Base-by-base conservation (phyloP, 2,329 filamentous ascomycete species). In the Daldinia eschscholtzii region DNA sequence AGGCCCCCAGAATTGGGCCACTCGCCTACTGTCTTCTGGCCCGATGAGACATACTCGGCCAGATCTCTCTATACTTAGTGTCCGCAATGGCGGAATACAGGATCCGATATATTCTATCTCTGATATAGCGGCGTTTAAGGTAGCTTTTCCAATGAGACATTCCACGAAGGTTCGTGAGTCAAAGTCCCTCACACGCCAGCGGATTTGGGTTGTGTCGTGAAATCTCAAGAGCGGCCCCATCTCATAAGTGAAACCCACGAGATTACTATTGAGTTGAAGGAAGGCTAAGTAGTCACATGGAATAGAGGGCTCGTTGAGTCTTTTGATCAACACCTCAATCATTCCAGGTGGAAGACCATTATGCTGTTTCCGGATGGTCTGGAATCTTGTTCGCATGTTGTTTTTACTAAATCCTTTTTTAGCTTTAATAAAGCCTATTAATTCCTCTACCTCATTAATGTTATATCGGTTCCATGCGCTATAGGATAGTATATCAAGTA, bases 1-100 rank as follows among this genome's bases (percentile, higher is more conserved):
- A n/a, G 28, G 20, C 35, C 6, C 13, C 52, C 64, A 66, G 13
- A 53, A 41, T 3, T 15, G 15, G 30, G 52, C 58, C n/a, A 53
- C 15, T 46, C 20, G 15, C 13, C 20, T 33, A 23, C 52, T 41
- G 1, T 50, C 42, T 15, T 52, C 6, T 6, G 57, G 57, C 6
- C 18, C 44, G 52, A 66, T 28, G 4, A 66, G 52, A 18, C 20
- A 61, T 30, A 57, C 12, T 15, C 33, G 18, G 7, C 18, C 13
- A 0, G 1, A 3, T 6, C 6, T 9, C 9, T 62, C 64, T 18
- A 66, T 52, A n/a, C 13, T 46, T 18, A 62, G 28, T 26, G 18
- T 15, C 3, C 6, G 52, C 13, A 62, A 12, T 46, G 28, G 9
- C 4, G 7, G 18, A 6, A 33, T 35, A 10, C 37, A 4, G 28